phyloP scores from a whole-genome alignment of 106 monocot genomes.

The Chionographis japonica region DNA sequence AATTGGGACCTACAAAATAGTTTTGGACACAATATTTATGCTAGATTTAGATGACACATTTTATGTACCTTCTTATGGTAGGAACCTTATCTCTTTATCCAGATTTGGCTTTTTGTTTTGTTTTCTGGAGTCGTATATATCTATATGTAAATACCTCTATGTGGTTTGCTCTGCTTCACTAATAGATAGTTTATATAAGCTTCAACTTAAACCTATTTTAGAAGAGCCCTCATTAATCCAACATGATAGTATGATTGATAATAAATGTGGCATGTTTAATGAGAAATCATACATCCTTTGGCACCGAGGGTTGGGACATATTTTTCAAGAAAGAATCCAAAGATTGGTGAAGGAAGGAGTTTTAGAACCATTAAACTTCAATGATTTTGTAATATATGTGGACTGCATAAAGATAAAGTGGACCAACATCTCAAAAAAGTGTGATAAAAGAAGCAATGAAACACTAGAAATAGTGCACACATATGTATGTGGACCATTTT shows the following conservation, averaged over 20 bases:
- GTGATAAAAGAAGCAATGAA: not conserved
- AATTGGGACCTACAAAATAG: not conserved
- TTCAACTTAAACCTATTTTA: no score
- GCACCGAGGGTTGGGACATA: not conserved
- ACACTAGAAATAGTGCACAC: no score
- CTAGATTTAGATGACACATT: not conserved
- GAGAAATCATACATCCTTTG: no score
- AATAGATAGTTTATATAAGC: no score
- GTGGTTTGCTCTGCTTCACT: no score
- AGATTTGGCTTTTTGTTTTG: not conserved
- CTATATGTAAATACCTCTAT: not conserved
- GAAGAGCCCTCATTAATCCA: no score
- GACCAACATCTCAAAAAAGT: not conserved
- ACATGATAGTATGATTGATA: no score
- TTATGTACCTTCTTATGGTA: conserved; percentile 4
- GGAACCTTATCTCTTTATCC: not conserved
- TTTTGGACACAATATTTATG: not conserved
- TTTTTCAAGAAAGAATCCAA: not conserved
- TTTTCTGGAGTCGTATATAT: no score
- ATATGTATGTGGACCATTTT: not conserved
- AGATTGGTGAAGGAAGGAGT: not conserved
- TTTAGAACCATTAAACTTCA: not conserved
- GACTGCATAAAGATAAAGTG: not conserved
- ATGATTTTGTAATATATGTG: not conserved
- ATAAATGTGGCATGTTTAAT: no score